Evolutionary conservation across 2,329 filamentous ascomycete species (phyloP).

Genomic region (Eutypella sp.): DNA sequence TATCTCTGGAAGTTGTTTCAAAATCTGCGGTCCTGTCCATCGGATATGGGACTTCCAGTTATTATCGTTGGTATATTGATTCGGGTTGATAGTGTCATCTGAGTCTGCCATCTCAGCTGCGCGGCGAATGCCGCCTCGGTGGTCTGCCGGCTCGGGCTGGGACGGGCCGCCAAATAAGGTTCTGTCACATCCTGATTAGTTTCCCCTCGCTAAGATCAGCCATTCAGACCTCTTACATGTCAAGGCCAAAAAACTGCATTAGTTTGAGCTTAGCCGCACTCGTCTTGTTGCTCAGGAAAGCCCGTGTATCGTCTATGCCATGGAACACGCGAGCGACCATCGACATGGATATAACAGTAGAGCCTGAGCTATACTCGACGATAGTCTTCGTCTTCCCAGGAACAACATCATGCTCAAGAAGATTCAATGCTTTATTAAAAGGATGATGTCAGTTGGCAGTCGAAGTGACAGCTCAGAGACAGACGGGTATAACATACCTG

Average conservation of each 20-base stretch:
- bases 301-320: constrained; percentile 45
- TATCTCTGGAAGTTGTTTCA: constrained; percentile 51
- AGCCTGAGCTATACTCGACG: constrained; percentile 58
- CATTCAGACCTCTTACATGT: constrained; percentile 43
- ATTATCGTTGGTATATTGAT: constrained; percentile 51
- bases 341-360: constrained; percentile 56
- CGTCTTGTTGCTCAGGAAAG: constrained; percentile 56
- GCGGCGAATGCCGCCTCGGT: constrained; percentile 47
- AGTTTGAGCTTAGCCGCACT: constrained; percentile 46
- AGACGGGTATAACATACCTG: constrained; percentile 33
- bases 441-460: constrained; percentile 1
- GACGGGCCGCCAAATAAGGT: constrained; percentile 55
- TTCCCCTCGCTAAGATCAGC: neutral
- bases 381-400: constrained; percentile 41
- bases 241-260: constrained; percentile 55
- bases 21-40: constrained; percentile 57
- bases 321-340: constrained; percentile 48
- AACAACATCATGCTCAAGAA: constrained; percentile 38
- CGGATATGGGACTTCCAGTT: constrained; percentile 51
- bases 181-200: constrained; percentile 18
- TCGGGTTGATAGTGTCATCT: constrained; percentile 43
- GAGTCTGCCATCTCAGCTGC: constrained; percentile 39
- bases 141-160: constrained; percentile 50
- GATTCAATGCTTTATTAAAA: constrained; percentile 40
- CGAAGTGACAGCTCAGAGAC: neutral